Evolutionary conservation across 345 rosid species (phyloP).

Genomic region (Aquilaria malaccensis): DNA sequence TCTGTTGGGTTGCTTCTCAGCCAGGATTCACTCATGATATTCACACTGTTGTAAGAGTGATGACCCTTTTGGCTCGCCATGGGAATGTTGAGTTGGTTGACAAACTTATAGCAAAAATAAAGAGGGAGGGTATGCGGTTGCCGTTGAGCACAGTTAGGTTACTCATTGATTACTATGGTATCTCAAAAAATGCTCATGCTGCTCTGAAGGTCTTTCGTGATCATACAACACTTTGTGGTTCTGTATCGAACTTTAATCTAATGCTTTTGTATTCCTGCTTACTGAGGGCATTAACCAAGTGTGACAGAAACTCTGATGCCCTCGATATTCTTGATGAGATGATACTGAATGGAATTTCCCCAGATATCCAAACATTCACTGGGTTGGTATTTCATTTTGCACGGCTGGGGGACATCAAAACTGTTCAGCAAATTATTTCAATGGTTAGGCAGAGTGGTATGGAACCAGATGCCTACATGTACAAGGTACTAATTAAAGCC

Average conservation of each 20-base stretch:
- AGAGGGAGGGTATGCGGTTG: constrained; percentile 53
- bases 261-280: constrained; percentile 79
- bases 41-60: constrained; percentile 71
- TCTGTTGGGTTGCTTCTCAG: constrained; percentile 87
- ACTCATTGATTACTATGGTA: constrained; percentile 73
- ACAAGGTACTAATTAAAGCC: constrained; percentile 64
- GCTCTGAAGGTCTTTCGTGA: constrained; percentile 68
- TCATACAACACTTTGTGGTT: constrained; percentile 48
- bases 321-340: constrained; percentile 67
- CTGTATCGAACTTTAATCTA: constrained; percentile 42
- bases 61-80: constrained; percentile 60
- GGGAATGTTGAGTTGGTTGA: constrained; percentile 69
- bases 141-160: constrained; percentile 76
- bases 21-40: constrained; percentile 77
- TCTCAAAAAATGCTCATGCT: constrained; percentile 80
- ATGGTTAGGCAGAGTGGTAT: constrained; percentile 69
- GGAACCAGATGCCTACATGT: constrained; percentile 69
- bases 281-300: constrained; percentile 70
- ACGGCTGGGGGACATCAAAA: constrained; percentile 60
- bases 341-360: constrained; percentile 45
- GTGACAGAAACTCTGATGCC: constrained; percentile 55
- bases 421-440: constrained; percentile 58
- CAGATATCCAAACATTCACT: constrained; percentile 79
- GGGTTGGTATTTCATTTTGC: constrained; percentile 85
- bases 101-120: constrained; percentile 54